Conservation (phyloP, 202 grass and related monocot genomes). For the Zoysia matrella region DNA sequence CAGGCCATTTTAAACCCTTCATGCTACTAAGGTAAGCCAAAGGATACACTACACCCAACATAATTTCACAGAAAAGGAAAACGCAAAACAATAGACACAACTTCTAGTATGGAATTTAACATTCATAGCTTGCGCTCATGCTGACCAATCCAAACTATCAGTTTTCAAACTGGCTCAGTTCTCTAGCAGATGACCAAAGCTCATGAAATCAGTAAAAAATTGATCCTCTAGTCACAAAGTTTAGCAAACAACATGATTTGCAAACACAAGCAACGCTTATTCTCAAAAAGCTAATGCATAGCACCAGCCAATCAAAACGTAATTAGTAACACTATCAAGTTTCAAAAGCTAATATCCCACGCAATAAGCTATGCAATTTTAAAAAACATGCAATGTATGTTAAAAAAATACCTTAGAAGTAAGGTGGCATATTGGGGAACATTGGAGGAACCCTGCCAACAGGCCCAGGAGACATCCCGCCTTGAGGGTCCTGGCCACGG, state of each 20-base stretch:
- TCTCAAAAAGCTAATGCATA: not conserved
- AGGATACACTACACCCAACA: not conserved
- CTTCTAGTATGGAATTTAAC: not conserved
- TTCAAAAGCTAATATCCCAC: conserved; percentile 24
- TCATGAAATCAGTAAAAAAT: not conserved
- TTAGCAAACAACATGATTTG: conserved; percentile 1
- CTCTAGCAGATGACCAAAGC: not conserved
- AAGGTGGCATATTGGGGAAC: too few species aligned
- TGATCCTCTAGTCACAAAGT: conserved; percentile 1
- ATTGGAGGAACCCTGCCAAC: too few species aligned
- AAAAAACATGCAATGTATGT: not conserved
- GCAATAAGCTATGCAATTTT: not conserved
- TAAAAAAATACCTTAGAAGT: too few species aligned
- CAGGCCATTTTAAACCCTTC: not conserved
- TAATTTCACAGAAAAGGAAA: not conserved
- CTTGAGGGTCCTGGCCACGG: too few species aligned
- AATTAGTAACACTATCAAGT: not conserved
- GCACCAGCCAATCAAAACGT: conserved; percentile 7
- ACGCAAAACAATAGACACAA: too few species aligned
- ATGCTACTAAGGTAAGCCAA: conserved; percentile 4
- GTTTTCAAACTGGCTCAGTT: not conserved
- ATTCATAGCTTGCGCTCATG: conserved; percentile 30
- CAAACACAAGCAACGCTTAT: conserved; percentile 30
- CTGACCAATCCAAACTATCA: conserved; percentile 4
- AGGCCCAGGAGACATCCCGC: too few species aligned